A percentile compares a stretch with the other conserved stretches of the same genome.
These are phyloP conservation scores for Cerioporus squamosus DNA, from an alignment of 1,284 basidiomycete species.

Conservation along the genomic window DNA sequence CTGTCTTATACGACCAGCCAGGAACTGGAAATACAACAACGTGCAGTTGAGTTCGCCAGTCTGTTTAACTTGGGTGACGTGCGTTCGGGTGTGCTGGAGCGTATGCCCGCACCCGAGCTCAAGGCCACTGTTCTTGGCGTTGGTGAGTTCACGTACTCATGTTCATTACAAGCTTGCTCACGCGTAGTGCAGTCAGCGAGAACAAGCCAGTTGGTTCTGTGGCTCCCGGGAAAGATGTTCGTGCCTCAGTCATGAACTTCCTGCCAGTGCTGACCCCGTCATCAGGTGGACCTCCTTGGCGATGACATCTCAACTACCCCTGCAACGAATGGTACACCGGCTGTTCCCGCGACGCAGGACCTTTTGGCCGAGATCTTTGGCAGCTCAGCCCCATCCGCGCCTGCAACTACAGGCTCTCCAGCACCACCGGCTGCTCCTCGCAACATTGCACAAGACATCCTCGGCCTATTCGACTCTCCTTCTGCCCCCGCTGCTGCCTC, in stretches of 20 bases:
- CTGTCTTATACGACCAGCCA: constrained; percentile 81
- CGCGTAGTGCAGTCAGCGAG: constrained; percentile 74
- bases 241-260: constrained; percentile 13
- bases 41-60: constrained; percentile 93
- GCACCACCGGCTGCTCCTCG: constrained; percentile 52
- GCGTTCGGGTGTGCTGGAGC: constrained; percentile 90
- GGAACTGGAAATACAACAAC: constrained; percentile 95
- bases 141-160: constrained; percentile 56
- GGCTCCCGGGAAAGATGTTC: constrained; percentile 73
- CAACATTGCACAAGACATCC: constrained; percentile 86
- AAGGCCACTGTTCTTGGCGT: constrained; percentile 93
- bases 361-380: constrained; percentile 96
- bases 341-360: constrained; percentile 81
- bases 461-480: constrained; percentile 80
- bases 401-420: constrained; percentile 40
- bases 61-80: constrained; percentile 79
- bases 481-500: constrained; percentile 45
- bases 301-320: constrained; percentile 64
- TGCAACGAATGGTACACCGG: constrained; percentile 37
- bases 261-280: not conserved
- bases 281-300: constrained; percentile 47
- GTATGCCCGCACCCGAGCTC: constrained; percentile 98
- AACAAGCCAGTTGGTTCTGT: constrained; percentile 94
- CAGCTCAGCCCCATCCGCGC: constrained; percentile 46
- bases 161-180: not conserved